Evolutionary conservation across 2,329 filamentous ascomycete species (phyloP), one percentile per base, ranked within the genome.

Genomic region (Scolecobasidium constrictum): DNA sequence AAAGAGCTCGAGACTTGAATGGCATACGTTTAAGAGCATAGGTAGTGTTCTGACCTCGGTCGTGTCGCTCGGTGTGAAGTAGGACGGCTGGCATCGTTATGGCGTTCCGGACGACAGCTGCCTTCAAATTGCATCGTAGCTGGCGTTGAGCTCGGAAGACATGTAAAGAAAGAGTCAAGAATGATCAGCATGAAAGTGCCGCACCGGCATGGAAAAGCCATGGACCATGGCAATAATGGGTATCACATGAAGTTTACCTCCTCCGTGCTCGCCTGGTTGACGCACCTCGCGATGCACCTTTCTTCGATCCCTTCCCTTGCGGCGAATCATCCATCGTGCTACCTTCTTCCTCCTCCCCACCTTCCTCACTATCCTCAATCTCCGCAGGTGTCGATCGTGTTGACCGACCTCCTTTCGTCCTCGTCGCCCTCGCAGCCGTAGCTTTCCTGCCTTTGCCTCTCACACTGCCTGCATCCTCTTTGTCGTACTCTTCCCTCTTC

Each of bases 351-450:
- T 36, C 40, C 15, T 36, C 40, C 18, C 23, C 34, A 2, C 34
- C 40, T 11, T 42, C 40, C 2, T 42, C 40, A 6, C 16, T 31
- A 13, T 42, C 40, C 13, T n/a, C n/a, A 15, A 34, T 31, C 16
- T 42, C 40, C 5, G 40, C 40, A 22, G 40, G 40, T 11, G 40
- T 42, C 11, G 31, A 35, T 18, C 40, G 31, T 36, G 34, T 42
- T 4, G 40, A 42, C 12, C 40, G 16, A n/a, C 19, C 40, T 16
- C n/a, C 6, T 42, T 26, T 42, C n/a, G 16, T 20, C 19, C 34
- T 37, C 19, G 12, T 20, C 4, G 16, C 33, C 36, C 22, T 42
- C 11, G 20, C 33, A 23, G 34, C 33, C 5, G 40, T 20, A 4
- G 40, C 21, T 20, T 42, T 42, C 19, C 34, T 42, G 31, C 40